A percentile compares a stretch with the other conserved stretches of the same genome.
phyloP scores from a whole-genome alignment of 805 yeast species.

The Yarrowia hollandica region DNA sequence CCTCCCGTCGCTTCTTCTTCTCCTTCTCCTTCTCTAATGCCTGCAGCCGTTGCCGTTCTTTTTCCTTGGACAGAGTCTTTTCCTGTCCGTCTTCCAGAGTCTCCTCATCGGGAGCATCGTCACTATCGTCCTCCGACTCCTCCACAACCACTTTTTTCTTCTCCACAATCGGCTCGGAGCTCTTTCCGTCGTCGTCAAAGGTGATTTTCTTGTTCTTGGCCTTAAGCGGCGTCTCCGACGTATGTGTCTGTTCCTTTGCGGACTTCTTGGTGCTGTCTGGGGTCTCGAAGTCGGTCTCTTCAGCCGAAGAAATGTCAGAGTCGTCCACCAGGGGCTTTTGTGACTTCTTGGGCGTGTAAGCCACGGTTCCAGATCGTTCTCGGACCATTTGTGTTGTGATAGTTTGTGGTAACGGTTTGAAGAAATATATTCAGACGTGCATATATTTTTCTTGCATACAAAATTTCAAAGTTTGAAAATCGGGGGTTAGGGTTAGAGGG shows the following conservation, averaged over 20 bases:
- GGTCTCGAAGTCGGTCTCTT: neutral
- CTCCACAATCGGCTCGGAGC: neutral
- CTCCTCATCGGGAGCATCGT: conserved; percentile 44
- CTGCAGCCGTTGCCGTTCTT: conserved; percentile 23
- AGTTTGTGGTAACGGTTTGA: neutral
- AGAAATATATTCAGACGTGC: neutral
- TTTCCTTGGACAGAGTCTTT: conserved; percentile 21
- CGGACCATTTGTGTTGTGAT: neutral
- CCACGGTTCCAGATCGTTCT: conserved; percentile 12
- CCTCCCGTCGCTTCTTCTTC: conserved; percentile 38
- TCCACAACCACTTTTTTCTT: neutral
- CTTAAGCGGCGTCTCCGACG: neutral
- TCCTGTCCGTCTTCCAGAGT: conserved; percentile 34
- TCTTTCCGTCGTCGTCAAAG: conserved; percentile 6
- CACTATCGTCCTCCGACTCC: conserved; percentile 33
- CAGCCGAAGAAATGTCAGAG: neutral
- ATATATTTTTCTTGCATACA: neutral
- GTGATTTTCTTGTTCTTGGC: conserved; percentile 1
- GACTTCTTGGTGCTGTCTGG: neutral
- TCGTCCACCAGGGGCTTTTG: neutral
- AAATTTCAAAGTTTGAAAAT: neutral
- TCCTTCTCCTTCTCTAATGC: conserved; percentile 30
- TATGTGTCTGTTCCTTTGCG: neutral
- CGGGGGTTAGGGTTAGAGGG: conserved; percentile 1
- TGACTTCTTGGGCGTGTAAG: conserved; percentile 13